Base-by-base conservation (phyloP, 148 eudicot genomes). In the Selenicereus undatus region DNA sequence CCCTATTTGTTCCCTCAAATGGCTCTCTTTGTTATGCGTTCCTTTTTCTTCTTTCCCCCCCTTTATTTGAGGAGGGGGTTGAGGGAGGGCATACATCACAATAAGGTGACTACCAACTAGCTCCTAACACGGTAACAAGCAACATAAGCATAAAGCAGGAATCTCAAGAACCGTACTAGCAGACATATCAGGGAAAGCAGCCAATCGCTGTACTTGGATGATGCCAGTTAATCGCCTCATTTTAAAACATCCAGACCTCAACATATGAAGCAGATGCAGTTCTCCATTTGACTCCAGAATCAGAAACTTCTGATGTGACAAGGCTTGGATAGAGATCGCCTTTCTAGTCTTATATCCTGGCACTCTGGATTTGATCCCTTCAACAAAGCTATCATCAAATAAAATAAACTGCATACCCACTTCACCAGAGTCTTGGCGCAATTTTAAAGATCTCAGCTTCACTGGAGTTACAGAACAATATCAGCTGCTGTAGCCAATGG, bases 381-480 rank as follows among this genome's bases (percentile, higher is more conserved):
- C 89, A 62, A 65, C 85, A 75, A 83, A 78, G 78, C 86, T 80
- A 64, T 75, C 80, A 83, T 81, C 84, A 70, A 95, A 91, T 76
- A 87, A 76, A 79, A 91, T 89, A 88, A 93, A 92, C 82, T 83
- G 86, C 80, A 87, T 78, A 74, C 93, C 91, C 58, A 85, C 82
- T 78, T 89, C 92, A 81, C 75, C 87, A 36, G 89, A 88, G 82
- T 92, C 96, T 89, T 92, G 93, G 78, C 87, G 90, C 71, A 93
- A 60, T 86, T 90, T 95, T 75, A 87, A 78, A 81, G 90, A 82
- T 80, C 88, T 92, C 83, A 76, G 88, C 91, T 91, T 95, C 86
- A 79, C 98, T 95, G 94, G 90, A 88, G 88, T 90, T 80, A 94
- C 81, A 91, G 90, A 84, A 87, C 84, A 94, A 84, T 84, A 89